Conservation (phyloP, 176 grass and related monocot species). For the Secale cereale region DNA sequence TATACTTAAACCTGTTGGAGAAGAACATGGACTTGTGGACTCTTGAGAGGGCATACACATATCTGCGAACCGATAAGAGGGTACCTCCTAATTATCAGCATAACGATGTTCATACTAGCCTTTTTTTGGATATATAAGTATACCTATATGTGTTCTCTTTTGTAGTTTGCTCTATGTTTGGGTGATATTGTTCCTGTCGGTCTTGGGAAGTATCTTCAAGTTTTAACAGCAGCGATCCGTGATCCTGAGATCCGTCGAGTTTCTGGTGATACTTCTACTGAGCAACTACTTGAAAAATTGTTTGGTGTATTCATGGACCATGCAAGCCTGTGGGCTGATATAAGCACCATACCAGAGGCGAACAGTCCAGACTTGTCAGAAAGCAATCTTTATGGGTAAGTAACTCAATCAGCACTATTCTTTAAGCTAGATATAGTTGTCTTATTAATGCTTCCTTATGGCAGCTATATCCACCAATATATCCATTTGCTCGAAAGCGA, state of each 20-base stretch:
- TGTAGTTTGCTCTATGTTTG: constrained; percentile 90
- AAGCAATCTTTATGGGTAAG: constrained; percentile 78
- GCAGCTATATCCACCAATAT: constrained; percentile 92
- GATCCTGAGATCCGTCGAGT: constrained; percentile 41
- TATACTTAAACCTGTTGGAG: constrained; percentile 92
- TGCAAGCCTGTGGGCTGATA: constrained; percentile 74
- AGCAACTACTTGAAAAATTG: constrained; percentile 93
- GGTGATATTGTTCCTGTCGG: constrained; percentile 77
- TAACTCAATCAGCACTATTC: not conserved
- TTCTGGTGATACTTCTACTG: constrained; percentile 48
- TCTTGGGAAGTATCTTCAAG: constrained; percentile 93
- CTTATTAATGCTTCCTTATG: constrained; percentile 34
- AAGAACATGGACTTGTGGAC: constrained; percentile 76
- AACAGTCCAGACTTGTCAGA: constrained; percentile 74
- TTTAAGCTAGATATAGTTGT: constrained; percentile 30
- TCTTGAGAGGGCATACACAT: constrained; percentile 82
- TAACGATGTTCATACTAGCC: constrained; percentile 1
- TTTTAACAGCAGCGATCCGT: constrained; percentile 69
- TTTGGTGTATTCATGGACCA: constrained; percentile 95
- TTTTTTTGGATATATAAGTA: constrained; percentile 15
- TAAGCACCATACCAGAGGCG: constrained; percentile 77
- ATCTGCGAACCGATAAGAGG: constrained; percentile 89
- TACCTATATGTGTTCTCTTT: constrained; percentile 9
- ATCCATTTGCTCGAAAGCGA: constrained; percentile 92
- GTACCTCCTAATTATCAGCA: constrained; percentile 36